These are phyloP conservation scores for Sporothrix variecibatus DNA, from an alignment of 2,329 filamentous ascomycete species.

Conservation along the genomic window DNA sequence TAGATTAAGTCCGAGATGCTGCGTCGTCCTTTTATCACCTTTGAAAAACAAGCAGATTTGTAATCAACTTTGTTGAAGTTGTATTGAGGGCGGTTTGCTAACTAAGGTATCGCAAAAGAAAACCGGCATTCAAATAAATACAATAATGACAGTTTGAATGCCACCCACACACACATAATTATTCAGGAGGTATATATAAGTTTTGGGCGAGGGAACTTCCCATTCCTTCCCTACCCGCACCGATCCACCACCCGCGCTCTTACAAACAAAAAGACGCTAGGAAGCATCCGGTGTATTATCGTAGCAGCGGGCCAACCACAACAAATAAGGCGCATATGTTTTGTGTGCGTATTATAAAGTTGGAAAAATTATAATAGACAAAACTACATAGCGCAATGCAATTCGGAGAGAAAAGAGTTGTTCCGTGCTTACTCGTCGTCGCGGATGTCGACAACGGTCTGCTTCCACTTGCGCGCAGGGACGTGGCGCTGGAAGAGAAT, in stretches of 20 bases:
- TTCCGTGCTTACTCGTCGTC: constrained; percentile 60
- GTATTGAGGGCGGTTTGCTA: neutral
- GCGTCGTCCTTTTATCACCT: neutral
- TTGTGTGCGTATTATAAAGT: neutral
- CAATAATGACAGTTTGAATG: neutral
- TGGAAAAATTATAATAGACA: neutral
- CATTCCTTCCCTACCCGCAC: neutral
- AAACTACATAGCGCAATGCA: neutral
- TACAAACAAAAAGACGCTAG: neutral
- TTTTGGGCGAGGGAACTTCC: neutral
- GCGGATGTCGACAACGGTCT: constrained; percentile 57
- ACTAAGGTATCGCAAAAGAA: no score
- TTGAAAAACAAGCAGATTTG: neutral
- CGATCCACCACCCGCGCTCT: neutral
- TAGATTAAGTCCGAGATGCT: no score
- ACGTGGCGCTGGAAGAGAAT: constrained; percentile 58
- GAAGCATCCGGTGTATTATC: constrained; percentile 7
- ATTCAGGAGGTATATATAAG: neutral
- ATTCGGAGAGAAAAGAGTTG: neutral
- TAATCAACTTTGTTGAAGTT: neutral
- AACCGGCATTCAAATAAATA: neutral
- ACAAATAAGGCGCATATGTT: neutral
- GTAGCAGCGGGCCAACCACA: neutral
- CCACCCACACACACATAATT: neutral
- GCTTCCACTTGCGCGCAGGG: constrained; percentile 56